phyloP scores from a whole-genome alignment of 345 rosid species.

The Euphorbia lathyris region DNA sequence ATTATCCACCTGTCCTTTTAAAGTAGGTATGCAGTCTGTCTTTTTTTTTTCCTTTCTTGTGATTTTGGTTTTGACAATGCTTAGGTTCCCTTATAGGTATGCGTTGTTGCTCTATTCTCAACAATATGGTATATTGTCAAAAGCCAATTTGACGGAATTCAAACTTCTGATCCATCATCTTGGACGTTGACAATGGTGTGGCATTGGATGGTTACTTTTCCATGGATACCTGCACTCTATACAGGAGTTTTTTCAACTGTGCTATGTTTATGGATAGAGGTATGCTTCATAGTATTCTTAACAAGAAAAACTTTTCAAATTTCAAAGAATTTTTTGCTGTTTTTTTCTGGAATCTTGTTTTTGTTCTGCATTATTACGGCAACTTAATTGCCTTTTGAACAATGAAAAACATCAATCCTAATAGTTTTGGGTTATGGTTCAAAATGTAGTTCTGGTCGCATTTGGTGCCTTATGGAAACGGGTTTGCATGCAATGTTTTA shows the following conservation, averaged over 20 bases:
- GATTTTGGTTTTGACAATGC: constrained; percentile 13
- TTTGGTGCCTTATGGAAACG: not conserved
- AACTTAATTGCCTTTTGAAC: not conserved
- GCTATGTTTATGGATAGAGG: constrained; percentile 67
- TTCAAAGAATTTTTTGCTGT: not conserved
- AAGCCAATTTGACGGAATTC: constrained; percentile 31
- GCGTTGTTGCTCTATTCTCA: constrained; percentile 46
- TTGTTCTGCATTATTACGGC: not conserved
- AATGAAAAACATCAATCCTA: not conserved
- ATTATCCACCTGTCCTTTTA: not conserved
- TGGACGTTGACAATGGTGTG: constrained; percentile 49
- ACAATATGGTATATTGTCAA: constrained; percentile 45
- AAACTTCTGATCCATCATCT: constrained; percentile 29
- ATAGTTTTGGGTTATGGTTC: not conserved
- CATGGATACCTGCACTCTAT: constrained; percentile 66
- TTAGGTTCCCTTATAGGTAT: constrained; percentile 32
- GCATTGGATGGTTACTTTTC: constrained; percentile 50
- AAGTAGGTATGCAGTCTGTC: constrained; percentile 2
- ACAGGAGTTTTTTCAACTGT: constrained; percentile 56
- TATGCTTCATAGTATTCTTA: constrained; percentile 14
- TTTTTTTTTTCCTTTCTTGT: not conserved
- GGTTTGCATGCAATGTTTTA: not conserved
- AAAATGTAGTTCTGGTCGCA: not conserved
- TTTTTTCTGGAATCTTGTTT: not conserved
- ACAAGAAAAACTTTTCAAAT: not conserved